Conservation (phyloP, 108 stramenopile genomes). For the Fragilaria radians region DNA sequence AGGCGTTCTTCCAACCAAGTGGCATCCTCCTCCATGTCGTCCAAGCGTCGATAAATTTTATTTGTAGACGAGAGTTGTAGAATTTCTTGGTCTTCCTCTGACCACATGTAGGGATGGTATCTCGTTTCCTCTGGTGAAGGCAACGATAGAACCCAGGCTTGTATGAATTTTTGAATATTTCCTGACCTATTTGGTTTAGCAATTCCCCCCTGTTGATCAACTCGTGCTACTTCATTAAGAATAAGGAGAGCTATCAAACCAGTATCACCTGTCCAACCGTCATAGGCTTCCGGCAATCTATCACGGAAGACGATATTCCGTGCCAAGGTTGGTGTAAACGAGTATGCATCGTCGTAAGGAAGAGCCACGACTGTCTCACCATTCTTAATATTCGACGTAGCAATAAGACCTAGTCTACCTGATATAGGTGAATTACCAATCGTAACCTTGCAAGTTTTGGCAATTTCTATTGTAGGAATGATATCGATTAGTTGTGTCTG, state of each 20-base stretch:
- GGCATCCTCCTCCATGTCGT: conserved; percentile 82
- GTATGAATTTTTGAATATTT: conserved; percentile 38
- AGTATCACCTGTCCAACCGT: conserved; percentile 83
- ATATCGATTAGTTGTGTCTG: too few species aligned
- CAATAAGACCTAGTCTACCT: conserved; percentile 60
- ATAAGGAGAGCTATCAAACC: conserved; percentile 67
- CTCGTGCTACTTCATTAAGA: conserved; percentile 65
- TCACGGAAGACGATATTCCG: conserved; percentile 43
- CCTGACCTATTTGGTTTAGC: conserved; percentile 27
- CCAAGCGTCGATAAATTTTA: conserved; percentile 69
- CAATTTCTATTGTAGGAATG: conserved; percentile 24
- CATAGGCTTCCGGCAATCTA: conserved; percentile 52
- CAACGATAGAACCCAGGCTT: conserved; percentile 50
- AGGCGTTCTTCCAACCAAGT: conserved; percentile 59
- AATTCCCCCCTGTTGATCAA: conserved; percentile 15
- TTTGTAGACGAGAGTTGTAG: conserved; percentile 69
- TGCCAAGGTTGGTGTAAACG: conserved; percentile 44
- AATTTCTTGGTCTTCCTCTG: conserved; percentile 72
- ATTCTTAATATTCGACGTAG: conserved; percentile 46
- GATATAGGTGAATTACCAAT: conserved; percentile 11
- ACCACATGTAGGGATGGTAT: conserved; percentile 65
- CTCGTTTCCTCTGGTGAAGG: conserved; percentile 54
- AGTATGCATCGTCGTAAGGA: conserved; percentile 48
- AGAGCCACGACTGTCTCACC: conserved; percentile 42
- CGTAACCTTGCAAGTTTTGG: conserved; percentile 31